Base-by-base conservation (phyloP, 306 rosid genomes). In the Pyrus betulifolia region DNA sequence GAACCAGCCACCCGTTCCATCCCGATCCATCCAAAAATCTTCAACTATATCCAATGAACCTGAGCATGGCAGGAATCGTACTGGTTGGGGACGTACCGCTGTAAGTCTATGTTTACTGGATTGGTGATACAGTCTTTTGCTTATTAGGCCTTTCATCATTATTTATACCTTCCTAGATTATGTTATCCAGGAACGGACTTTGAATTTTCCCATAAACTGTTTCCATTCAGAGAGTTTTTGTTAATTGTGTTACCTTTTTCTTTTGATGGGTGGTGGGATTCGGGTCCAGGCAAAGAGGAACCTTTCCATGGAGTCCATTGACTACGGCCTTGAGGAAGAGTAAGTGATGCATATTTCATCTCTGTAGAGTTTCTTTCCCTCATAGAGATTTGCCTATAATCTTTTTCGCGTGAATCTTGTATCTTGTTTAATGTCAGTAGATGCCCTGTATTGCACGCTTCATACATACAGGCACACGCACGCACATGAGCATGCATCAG, bases 281-380 rank as follows among this genome's bases (percentile, higher is more conserved):
- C 69, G 54, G 72, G 17, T 79, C 71, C 92, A 96, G 99, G 98
- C 89, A 86, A 92, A 78, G 88, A 96, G 92, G 96, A 92, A 96
- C 77, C 91, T 90, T 82, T 92, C 99, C 74, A 85, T 91, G 99
- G 96, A 96, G 77, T 92, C 93, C 73, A 78, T 92, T 64, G 97
- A 91, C 71, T 76, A 38, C 69, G 6, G 85, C 49, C 1, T 51
- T 35, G 96, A 85, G 11, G 93, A 96, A 13, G 99, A 87, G 99
- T 96, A 89, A 88, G 99, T 87, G 80, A 78, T 76, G 59, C 80
- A 60, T 75, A 76, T 72, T 68, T 67, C 65, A 74, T 67, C 52
- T 85, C 70, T 77, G 33, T 52, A 57, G n/a, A 30, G 68, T 79
- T 49, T 27, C 59, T 71, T 71, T 59, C 62, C 75, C 60, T 76